phyloP scores from a whole-genome alignment of 306 rosid genomes.

The Cotoneaster glaucophyllus region DNA sequence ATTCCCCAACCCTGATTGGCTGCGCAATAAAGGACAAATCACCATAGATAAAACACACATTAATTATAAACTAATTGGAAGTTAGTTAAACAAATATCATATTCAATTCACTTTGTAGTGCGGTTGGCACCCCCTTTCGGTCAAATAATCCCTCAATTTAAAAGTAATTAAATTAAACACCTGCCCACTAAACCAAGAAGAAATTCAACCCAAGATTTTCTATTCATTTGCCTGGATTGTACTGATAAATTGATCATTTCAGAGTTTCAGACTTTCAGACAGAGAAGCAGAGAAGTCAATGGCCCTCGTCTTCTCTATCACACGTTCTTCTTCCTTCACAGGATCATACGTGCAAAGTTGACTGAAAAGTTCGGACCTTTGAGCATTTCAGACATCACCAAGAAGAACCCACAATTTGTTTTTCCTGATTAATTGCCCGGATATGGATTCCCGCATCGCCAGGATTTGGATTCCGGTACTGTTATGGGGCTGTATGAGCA shows the following conservation, averaged over 20 bases:
- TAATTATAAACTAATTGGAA: neutral
- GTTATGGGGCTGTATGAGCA: neutral
- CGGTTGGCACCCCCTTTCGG: neutral
- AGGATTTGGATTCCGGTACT: slow-evolving; percentile 5
- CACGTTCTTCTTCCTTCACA: neutral
- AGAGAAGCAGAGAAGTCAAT: slow-evolving; percentile 11
- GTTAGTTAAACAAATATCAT: neutral
- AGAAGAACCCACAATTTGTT: neutral
- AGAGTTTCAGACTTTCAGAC: neutral
- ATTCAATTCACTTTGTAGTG: neutral
- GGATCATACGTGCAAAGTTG: neutral
- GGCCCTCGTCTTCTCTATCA: neutral
- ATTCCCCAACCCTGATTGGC: neutral
- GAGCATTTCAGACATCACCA: neutral
- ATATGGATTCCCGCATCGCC: neutral
- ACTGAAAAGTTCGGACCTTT: neutral
- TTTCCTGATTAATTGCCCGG: neutral
- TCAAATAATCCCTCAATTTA: slow-evolving; percentile 16
- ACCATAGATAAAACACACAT: neutral
- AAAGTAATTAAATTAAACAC: neutral
- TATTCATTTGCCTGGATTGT: neutral
- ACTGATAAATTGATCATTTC: neutral
- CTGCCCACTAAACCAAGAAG: neutral
- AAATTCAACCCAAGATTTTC: neutral
- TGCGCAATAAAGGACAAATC: neutral